Evolutionary conservation across 1,284 basidiomycete genomes (phyloP).

Genomic region (Apiotrichum brassicae): DNA sequence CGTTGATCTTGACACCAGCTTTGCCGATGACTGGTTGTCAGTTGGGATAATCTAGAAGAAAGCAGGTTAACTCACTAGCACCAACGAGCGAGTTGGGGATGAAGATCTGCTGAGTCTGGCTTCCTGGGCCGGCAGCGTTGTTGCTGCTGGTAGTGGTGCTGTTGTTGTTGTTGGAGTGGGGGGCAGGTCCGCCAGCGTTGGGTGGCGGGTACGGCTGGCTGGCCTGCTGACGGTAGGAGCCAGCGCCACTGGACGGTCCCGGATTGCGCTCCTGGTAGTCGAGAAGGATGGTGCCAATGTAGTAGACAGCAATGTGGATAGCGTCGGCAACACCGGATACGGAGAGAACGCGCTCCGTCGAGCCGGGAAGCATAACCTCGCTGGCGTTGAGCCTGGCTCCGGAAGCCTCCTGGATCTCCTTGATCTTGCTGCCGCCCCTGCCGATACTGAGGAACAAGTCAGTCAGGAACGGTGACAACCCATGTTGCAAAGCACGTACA

Average conservation of each 20-base stretch:
- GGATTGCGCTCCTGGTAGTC: conserved; percentile 77
- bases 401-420: conserved; percentile 98
- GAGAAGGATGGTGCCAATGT: conserved; percentile 93
- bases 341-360: conserved; percentile 97
- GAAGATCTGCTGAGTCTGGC: conserved; percentile 94
- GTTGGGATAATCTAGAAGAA: no score
- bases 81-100: conserved; percentile 97
- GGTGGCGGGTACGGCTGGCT: conserved; percentile 8
- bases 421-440: conserved; percentile 95
- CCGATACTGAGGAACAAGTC: conserved; percentile 57
- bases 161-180: neutral
- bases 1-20: conserved; percentile 97
- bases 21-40: conserved; percentile 73
- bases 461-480: neutral
- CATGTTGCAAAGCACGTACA: conserved; percentile 46
- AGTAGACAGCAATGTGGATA: conserved; percentile 98
- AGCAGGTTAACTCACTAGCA: conserved; percentile 62
- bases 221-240: conserved; percentile 41
- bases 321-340: conserved; percentile 99
- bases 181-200: conserved; percentile 6
- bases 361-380: conserved; percentile 96
- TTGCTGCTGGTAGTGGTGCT: conserved; percentile 2
- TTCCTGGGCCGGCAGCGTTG: conserved; percentile 31
- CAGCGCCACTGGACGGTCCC: conserved; percentile 23
- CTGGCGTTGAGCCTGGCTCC: conserved; percentile 93